phyloP scores from a whole-genome alignment of 148 eudicot species.

The Persicaria maculosa region DNA sequence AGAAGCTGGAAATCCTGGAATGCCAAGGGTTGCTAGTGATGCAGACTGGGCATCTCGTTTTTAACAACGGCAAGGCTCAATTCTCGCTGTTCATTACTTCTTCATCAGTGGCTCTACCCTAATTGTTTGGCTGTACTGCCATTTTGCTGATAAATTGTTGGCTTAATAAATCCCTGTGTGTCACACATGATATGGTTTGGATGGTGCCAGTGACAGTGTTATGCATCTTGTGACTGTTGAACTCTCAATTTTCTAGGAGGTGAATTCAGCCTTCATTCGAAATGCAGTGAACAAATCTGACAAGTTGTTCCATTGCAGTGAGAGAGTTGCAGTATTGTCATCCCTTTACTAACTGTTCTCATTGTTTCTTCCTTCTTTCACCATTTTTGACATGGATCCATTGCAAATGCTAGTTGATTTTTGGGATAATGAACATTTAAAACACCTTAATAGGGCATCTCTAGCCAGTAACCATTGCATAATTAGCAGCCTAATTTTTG shows the following conservation, averaged over 20 bases:
- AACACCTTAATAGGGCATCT: not conserved
- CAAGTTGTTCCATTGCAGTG: not conserved
- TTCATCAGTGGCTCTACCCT: not conserved
- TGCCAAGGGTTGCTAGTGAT: conserved; percentile 80
- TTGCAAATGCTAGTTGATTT: not conserved
- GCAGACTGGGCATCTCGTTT: conserved; percentile 56
- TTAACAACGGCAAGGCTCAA: not conserved
- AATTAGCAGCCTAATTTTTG: not conserved
- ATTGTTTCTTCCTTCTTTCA: not conserved
- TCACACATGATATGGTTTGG: not conserved
- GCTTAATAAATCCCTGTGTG: not conserved
- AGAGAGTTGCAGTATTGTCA: not conserved
- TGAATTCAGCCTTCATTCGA: conserved; percentile 2
- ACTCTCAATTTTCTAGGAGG: not conserved
- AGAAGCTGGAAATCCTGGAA: conserved; percentile 27
- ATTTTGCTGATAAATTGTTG: not conserved
- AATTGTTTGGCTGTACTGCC: not conserved
- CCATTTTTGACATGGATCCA: not conserved
- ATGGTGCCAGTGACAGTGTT: not conserved
- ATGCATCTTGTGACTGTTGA: not conserved
- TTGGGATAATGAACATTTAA: not conserved
- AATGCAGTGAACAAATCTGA: not conserved
- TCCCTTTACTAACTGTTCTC: not conserved
- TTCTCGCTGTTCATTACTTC: not conserved
- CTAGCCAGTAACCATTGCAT: not conserved